Evolutionary conservation across 331 rosid genomes (phyloP), one percentile per base, ranked within the genome.

Genomic region (Dryas integrifolia): DNA sequence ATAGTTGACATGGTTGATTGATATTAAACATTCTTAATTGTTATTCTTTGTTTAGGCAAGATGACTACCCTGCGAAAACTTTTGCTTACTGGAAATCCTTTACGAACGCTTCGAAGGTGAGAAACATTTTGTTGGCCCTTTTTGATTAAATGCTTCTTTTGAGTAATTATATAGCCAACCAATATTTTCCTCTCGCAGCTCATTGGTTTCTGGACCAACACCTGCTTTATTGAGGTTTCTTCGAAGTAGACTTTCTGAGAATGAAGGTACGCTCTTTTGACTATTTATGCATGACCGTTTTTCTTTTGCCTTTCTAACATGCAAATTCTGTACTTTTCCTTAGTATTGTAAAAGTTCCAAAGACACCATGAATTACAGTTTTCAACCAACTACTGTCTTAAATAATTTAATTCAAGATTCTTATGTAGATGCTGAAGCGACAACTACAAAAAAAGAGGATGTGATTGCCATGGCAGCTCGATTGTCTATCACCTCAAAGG

Each of bases 81-180:
- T 83, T 80, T 91, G 81, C 96, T 94, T 52, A 15, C 77, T 15
- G 98, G 98, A 58, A 94, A 94, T 77, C 90, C 96, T 24, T 75
- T 94, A 84, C 85, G 98, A 67, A 85, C 90, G 74, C 93, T 91
- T 77, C 87, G 97, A 78, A 94, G 98, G 98, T 94, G 80, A 51
- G 71, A 43, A 4, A 53, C 64, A 30, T 72, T 67, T 68, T 67
- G 15, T 77, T 65, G 44, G 35, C 53, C 66, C 72, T 80, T 74
- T 4, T 66, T 15, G 47, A 6, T 49, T 53, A 14, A 60, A 45
- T 55, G 61, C 47, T 72, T 52, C n/a, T 80, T 51, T 69, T 65
- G 55, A 30, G 48, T 35, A 56, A 58, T 65, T 69, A 58, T 72
- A 81, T 80, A 24, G 52, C 50, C 40, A 45, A 64, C 83, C 78